Base-by-base conservation (phyloP, 192 early-diverging fungal genomes). In the Phlyctochytrium bullatum region DNA sequence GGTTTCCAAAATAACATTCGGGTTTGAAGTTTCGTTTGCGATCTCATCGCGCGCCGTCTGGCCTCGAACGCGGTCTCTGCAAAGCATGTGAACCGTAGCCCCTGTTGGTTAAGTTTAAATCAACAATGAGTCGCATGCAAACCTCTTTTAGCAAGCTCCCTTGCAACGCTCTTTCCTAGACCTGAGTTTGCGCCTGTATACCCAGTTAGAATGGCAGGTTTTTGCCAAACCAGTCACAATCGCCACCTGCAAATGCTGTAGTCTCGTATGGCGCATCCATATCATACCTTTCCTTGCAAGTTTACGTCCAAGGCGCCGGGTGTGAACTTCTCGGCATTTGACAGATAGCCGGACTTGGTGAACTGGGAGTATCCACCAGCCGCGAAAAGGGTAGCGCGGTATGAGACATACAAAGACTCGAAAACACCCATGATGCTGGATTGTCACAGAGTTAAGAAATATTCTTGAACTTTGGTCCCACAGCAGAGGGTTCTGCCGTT, bases 151-250 rank as follows among this genome's bases (percentile, higher is more conserved):
- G 57, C 66, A 30, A 68, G 14, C 57, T 29, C 23, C 59, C n/a
- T 58, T 34, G 57, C 58, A 16, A 50, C 56, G 10, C 32, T 14
- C 3, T 40, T 30, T 17, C 63, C 40, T 32, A 67, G 59, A 1
- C 66, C 66, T n/a, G n/a, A 29, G 66, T 60, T 71, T 56, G 56
- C 65, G 24, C 62, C 65, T 3, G 56, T 71, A n/a, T n/a, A n/a
- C n/a, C n/a, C n/a, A n/a, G n/a, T n/a, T n/a, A n/a, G n/a, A n/a
- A n/a, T n/a, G n/a, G n/a, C n/a, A n/a, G n/a, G n/a, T n/a, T n/a
- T n/a, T n/a, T n/a, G n/a, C n/a, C n/a, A n/a, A n/a, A n/a, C n/a
- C n/a, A n/a, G n/a, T n/a, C n/a, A n/a, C n/a, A n/a, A n/a, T n/a
- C n/a, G n/a, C n/a, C n/a, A n/a, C n/a, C n/a, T n/a, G n/a, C n/a